Percentiles rank a stretch among this genome's conserved stretches.
Evolutionary conservation across 352 stramenopile genomes (phyloP).

Genomic region (Elongisporangium undulatum): DNA sequence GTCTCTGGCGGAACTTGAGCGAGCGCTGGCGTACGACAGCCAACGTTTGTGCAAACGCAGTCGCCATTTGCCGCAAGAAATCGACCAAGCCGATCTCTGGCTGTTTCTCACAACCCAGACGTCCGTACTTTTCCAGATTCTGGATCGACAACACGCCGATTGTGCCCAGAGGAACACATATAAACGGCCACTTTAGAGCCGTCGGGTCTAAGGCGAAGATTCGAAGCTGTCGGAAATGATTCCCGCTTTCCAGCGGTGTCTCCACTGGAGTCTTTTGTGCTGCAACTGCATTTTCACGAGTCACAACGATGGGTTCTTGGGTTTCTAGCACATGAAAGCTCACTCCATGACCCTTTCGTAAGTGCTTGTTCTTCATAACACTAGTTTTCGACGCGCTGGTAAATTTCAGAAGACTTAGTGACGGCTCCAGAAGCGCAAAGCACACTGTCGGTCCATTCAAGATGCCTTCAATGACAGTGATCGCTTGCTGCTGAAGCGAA

Average conservation of each 20-base stretch:
- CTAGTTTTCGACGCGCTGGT: slow-evolving; percentile 47
- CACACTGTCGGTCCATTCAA: slow-evolving; percentile 50
- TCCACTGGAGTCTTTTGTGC: background rate
- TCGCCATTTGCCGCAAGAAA: slow-evolving; percentile 45
- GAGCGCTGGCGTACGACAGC: slow-evolving; percentile 4
- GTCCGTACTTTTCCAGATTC: slow-evolving; percentile 50
- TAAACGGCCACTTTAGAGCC: slow-evolving; percentile 49
- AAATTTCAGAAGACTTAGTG: slow-evolving; percentile 34
- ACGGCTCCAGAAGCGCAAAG: slow-evolving; percentile 56
- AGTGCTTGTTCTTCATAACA: slow-evolving; percentile 52
- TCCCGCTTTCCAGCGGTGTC: background rate
- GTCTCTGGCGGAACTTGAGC: background rate
- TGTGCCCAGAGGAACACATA: slow-evolving; percentile 46
- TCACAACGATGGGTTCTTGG: slow-evolving; percentile 39
- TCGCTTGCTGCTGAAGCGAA: slow-evolving; percentile 23
- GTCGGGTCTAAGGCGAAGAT: slow-evolving; percentile 29
- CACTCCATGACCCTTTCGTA: slow-evolving; percentile 51
- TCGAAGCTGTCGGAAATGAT: slow-evolving; percentile 18
- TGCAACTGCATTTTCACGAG: slow-evolving; percentile 7
- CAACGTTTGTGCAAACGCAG: slow-evolving; percentile 15
- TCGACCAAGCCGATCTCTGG: slow-evolving; percentile 77
- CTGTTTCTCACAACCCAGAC: slow-evolving; percentile 27
- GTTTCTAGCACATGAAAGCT: slow-evolving; percentile 44
- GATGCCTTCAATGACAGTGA: slow-evolving; percentile 27
- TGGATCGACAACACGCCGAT: slow-evolving; percentile 57